Evolutionary conservation across 768 basidiomycete species (phyloP).

Genomic region (Trametes cubensis): DNA sequence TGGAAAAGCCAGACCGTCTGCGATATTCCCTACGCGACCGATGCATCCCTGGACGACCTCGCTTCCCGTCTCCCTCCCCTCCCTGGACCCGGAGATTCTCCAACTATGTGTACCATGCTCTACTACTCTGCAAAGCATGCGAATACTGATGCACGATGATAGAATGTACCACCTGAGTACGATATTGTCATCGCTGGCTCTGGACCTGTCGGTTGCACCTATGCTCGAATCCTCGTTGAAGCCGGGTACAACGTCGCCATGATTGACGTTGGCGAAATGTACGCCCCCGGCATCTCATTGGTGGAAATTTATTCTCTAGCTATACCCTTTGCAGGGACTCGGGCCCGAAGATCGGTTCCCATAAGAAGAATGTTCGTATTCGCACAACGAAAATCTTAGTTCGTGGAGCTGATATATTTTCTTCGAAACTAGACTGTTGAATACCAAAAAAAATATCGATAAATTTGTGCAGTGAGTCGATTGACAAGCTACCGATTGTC

Average conservation of each 20-base stretch:
- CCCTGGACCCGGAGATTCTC: no score
- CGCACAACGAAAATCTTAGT: no score
- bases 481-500: no score
- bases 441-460: slow-evolving; percentile 41
- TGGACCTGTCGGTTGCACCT: slow-evolving; percentile 36
- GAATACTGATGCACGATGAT: no score
- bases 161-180: not conserved
- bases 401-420: not conserved
- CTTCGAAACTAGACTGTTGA: slow-evolving; percentile 18
- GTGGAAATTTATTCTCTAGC: not conserved
- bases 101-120: no score
- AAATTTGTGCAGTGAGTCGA: slow-evolving; percentile 32
- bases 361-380: slow-evolving; percentile 37
- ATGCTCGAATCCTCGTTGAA: slow-evolving; percentile 31
- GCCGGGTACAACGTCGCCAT: slow-evolving; percentile 20
- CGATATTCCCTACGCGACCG: no score
- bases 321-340: not conserved
- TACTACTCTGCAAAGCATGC: no score
- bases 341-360: slow-evolving; percentile 16
- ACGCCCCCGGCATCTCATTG: not conserved
- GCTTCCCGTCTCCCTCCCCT: no score
- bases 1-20: no score
- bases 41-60: no score
- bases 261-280: slow-evolving; percentile 21
- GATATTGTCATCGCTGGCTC: slow-evolving; percentile 38